Conservation (phyloP, 306 rosid species). For the Herpetospermum pedunculosum region DNA sequence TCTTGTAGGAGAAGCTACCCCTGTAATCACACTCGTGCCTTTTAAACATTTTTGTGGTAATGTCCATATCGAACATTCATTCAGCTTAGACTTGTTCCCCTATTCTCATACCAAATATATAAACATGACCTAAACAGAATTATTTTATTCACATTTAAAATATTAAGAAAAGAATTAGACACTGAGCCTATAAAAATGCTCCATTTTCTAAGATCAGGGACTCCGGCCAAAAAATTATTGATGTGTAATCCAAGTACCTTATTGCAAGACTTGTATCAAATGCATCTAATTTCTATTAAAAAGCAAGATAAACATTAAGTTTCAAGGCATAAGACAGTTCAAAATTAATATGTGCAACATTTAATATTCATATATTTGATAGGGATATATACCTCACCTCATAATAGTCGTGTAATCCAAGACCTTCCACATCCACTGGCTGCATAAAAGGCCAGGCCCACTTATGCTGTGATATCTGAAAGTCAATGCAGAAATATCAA, state of each 20-base stretch:
- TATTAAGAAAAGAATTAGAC: neutral
- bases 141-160: neutral
- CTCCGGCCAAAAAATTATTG: neutral
- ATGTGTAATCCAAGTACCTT: neutral
- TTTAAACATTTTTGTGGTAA: neutral
- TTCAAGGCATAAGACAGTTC: neutral
- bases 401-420: slow-evolving; percentile 72
- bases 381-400: slow-evolving; percentile 35
- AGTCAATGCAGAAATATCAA: slow-evolving; percentile 13
- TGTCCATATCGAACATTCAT: neutral
- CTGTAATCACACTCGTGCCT: neutral
- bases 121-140: neutral
- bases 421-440: slow-evolving; percentile 91
- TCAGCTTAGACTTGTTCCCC: neutral
- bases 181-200: neutral
- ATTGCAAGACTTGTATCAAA: neutral
- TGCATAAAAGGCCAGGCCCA: slow-evolving; percentile 94
- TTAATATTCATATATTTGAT: neutral
- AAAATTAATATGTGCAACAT: neutral
- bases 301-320: neutral
- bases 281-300: neutral
- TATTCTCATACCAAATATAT: neutral
- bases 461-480: slow-evolving; percentile 81
- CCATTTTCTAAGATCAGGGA: neutral
- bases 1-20: neutral